These are phyloP conservation scores for Pyrus bretschneideri DNA, from an alignment of 306 rosid species.

Conservation along the genomic window DNA sequence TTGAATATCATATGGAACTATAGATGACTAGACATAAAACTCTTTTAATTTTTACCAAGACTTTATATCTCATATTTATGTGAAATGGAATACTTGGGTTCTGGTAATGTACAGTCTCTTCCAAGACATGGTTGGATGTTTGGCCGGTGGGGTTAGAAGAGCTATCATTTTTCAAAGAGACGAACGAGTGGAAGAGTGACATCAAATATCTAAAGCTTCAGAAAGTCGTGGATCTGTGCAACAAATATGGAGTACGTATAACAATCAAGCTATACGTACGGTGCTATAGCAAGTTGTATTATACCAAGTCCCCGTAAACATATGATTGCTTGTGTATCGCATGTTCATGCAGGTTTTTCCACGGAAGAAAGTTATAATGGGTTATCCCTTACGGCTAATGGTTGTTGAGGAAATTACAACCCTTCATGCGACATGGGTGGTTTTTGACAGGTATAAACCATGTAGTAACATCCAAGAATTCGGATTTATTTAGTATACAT, in stretches of 20 bases:
- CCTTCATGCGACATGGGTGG: constrained; percentile 44
- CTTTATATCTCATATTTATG: neutral
- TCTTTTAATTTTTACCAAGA: neutral
- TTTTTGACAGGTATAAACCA: constrained; percentile 36
- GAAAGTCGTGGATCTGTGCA: constrained; percentile 34
- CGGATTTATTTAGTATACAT: too few species aligned
- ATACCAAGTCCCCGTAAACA: neutral
- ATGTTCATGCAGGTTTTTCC: constrained; percentile 34
- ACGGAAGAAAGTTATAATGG: constrained; percentile 51
- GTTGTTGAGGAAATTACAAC: constrained; percentile 31
- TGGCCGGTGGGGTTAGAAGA: constrained; percentile 40
- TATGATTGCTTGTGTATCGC: neutral
- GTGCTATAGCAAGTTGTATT: neutral
- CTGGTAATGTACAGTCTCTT: constrained; percentile 24
- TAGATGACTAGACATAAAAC: neutral
- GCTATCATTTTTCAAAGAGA: constrained; percentile 13
- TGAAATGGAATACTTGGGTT: neutral
- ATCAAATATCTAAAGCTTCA: constrained; percentile 40
- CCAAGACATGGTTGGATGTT: constrained; percentile 38
- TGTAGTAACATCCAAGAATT: neutral
- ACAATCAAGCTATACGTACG: neutral
- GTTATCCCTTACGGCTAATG: constrained; percentile 29
- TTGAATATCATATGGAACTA: neutral
- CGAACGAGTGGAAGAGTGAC: constrained; percentile 19
- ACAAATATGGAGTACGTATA: constrained; percentile 35